Percentiles rank a stretch among this genome's conserved stretches.
phyloP scores from a whole-genome alignment of 441 rosid genomes.

The Eutrema salsugineum region DNA sequence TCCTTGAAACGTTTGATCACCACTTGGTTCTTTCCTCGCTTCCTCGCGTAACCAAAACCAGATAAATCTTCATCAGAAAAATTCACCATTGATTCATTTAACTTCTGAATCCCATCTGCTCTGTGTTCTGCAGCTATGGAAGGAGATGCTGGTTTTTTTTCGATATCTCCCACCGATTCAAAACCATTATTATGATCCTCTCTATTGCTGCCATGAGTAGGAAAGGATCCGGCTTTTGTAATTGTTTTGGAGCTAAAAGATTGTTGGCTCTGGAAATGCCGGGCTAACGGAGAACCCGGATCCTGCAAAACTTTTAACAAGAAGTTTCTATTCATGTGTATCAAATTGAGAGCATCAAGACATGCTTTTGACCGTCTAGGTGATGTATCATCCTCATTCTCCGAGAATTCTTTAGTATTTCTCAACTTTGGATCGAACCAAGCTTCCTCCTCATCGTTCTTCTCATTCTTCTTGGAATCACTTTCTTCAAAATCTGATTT shows the following conservation, averaged over 20 bases:
- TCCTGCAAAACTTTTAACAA: slow-evolving; percentile 48
- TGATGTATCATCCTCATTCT: slow-evolving; percentile 29
- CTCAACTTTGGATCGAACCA: slow-evolving; percentile 31
- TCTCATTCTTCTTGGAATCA: slow-evolving; percentile 18
- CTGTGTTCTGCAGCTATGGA: slow-evolving; percentile 32
- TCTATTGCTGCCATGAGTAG: slow-evolving; percentile 29
- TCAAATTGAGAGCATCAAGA: slow-evolving; percentile 51
- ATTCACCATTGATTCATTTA: slow-evolving; percentile 32
- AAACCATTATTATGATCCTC: slow-evolving; percentile 23
- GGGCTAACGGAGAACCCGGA: slow-evolving; percentile 51
- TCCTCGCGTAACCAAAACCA: slow-evolving; percentile 34
- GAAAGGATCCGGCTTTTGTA: slow-evolving; percentile 46
- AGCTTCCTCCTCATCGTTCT: slow-evolving; percentile 28
- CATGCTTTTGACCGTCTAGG: slow-evolving; percentile 38
- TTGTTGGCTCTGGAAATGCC: slow-evolving; percentile 42
- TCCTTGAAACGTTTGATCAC: slow-evolving; percentile 60
- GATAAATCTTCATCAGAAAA: slow-evolving; percentile 27
- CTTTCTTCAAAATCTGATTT: slow-evolving; percentile 25
- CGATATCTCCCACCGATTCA: slow-evolving; percentile 21
- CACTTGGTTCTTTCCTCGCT: slow-evolving; percentile 35
- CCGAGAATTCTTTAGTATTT: slow-evolving; percentile 19
- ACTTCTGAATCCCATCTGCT: slow-evolving; percentile 34
- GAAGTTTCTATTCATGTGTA: slow-evolving; percentile 55
- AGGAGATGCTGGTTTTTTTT: slow-evolving; percentile 33
- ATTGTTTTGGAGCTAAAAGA: slow-evolving; percentile 31